Conservation (phyloP, 2,329 filamentous ascomycete genomes). For the Clonostachys rosea region DNA sequence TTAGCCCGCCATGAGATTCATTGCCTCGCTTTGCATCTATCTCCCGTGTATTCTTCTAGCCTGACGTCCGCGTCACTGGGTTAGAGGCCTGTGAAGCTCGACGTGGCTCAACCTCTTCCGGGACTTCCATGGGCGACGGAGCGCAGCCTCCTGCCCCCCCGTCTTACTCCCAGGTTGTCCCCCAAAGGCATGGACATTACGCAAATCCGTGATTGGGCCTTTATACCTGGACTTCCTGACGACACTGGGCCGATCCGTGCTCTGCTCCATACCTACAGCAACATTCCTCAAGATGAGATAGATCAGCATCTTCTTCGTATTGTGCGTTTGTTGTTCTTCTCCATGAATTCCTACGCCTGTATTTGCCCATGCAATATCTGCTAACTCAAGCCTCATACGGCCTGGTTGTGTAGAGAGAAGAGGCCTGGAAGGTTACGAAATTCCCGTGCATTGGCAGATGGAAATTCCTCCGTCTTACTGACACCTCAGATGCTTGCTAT, state of each 20-base stretch:
- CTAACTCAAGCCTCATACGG: not conserved
- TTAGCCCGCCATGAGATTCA: too few relatives aligned
- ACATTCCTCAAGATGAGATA: conserved; percentile 24
- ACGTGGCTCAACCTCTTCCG: too few relatives aligned
- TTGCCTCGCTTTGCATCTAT: too few relatives aligned
- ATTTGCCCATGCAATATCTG: not conserved
- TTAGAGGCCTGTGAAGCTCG: too few relatives aligned
- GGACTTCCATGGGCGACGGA: too few relatives aligned
- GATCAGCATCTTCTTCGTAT: conserved; percentile 26
- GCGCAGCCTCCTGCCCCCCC: too few relatives aligned
- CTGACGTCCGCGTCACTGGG: too few relatives aligned
- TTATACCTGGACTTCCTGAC: conserved; percentile 25
- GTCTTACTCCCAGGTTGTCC: not conserved
- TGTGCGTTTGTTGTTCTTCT: conserved; percentile 16
- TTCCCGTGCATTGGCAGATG: conserved; percentile 43
- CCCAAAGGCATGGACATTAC: conserved; percentile 23
- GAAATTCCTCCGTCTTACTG: conserved; percentile 40
- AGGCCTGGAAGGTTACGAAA: conserved; percentile 37
- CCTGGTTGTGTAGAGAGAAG: conserved; percentile 28
- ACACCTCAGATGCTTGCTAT: conserved; percentile 33
- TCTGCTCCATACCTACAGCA: conserved; percentile 30
- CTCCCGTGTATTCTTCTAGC: too few relatives aligned
- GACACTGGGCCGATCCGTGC: conserved; percentile 26
- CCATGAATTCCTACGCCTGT: not conserved
- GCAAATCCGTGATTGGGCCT: conserved; percentile 26